These are phyloP conservation scores for Penicillium herquei DNA, from an alignment of 495 filamentous ascomycete species.

Conservation along the genomic window DNA sequence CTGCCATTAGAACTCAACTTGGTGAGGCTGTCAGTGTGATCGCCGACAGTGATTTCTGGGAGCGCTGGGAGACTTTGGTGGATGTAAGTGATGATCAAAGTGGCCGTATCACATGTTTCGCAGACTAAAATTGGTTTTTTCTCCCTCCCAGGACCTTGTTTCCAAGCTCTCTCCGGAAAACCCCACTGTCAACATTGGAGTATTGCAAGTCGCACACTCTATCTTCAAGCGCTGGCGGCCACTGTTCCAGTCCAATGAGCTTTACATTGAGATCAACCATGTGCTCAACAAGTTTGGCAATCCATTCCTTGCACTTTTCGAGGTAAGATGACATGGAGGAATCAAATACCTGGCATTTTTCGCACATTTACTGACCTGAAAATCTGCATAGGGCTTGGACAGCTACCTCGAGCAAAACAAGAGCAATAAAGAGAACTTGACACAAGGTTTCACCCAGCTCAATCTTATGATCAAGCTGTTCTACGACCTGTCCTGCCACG, in stretches of 20 bases:
- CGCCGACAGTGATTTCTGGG: conserved; percentile 96
- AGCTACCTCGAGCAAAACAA: conserved; percentile 71
- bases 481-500: conserved; percentile 94
- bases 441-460: conserved; percentile 74
- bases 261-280: conserved; percentile 93
- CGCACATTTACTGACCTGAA: conserved; percentile 10
- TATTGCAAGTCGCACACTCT: conserved; percentile 94
- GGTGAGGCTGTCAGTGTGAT: conserved; percentile 96
- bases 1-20: conserved; percentile 85
- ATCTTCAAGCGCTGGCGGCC: conserved; percentile 97
- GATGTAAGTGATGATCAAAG: conserved; percentile 49
- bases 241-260: conserved; percentile 82
- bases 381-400: conserved; percentile 63
- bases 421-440: conserved; percentile 67
- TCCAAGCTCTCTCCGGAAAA: conserved; percentile 77
- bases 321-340: conserved; percentile 43
- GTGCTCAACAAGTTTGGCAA: conserved; percentile 78
- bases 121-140: not conserved
- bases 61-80: conserved; percentile 89
- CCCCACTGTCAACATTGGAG: conserved; percentile 80
- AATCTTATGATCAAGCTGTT: conserved; percentile 86
- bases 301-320: conserved; percentile 77
- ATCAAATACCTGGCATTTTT: not conserved
- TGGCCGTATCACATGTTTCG: no score
- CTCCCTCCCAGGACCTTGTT: conserved; percentile 68